Base-by-base conservation (phyloP, 2,329 filamentous ascomycete genomes). In the Stemphylium lycopersici region DNA sequence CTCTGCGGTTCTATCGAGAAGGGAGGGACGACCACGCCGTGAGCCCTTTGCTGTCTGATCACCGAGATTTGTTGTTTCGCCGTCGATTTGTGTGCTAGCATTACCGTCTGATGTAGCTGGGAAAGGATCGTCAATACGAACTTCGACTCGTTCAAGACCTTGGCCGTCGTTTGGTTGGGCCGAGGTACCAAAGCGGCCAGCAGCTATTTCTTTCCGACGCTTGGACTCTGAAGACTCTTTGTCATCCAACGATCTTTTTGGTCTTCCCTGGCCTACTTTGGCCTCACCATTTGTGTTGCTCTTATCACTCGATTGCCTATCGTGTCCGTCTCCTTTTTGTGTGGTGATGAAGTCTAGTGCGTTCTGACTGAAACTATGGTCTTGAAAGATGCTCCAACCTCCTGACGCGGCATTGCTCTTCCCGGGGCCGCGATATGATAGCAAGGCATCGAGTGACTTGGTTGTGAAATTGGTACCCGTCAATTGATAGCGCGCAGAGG, bases 371-470 rank as follows among this genome's bases (percentile, higher is more conserved):
- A 81, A 69, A 26, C 77, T 74, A 34, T 87, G 87, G 55, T 90
- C 85, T 4, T 88, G 84, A 69, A 96, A 96, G 18, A 92, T 83
- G 63, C 86, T 85, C 86, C 91, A 96, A 4, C 89, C 90, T 1
- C 90, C 92, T 18, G 85, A 86, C 2, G 90, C 89, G 1, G 83
- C 81, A 69, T 91, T 91, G 37, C 84, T 85, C 40, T 90, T 83
- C 1, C 88, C 86, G 0, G 87, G 79, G 0, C 92, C 91, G 33
- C 87, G 84, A 40, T 87, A 83, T 13, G 87, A 82, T 13, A 93
- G 77, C 37, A 96, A 78, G 2, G 88, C 88, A 4, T 83, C 80
- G 10, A 96, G 78, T 51, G 89, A 93, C 61, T 86, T 87, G 13
- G 90, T 90, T 0, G 84, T 83, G 16, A 96, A 79, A 43, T 83